Conservation (phyloP, 371 early-diverging fungal species). For the Dipsacomyces acuminosporus region DNA sequence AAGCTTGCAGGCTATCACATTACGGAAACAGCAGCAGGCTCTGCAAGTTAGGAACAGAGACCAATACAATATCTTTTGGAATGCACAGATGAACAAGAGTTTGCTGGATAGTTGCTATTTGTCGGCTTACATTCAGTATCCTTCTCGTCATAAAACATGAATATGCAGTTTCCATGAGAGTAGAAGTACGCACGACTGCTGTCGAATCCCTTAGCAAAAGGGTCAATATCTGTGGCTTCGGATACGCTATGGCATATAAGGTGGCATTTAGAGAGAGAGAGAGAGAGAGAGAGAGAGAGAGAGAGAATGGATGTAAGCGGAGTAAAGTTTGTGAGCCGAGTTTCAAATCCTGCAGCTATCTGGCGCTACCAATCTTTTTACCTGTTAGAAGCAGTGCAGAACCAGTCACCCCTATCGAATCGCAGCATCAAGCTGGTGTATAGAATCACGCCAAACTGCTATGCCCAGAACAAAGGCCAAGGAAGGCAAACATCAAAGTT, state of each 20-base stretch:
- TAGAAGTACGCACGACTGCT: too few species aligned
- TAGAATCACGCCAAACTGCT: slow-evolving; percentile 34
- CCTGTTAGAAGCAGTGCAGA: too few species aligned
- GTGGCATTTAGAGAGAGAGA: too few species aligned
- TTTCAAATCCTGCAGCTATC: too few species aligned
- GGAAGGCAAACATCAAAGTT: not conserved
- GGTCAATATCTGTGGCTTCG: too few species aligned
- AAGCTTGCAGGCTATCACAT: not conserved
- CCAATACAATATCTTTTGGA: not conserved
- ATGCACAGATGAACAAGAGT: not conserved
- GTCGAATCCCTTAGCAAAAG: too few species aligned
- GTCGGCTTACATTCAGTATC: not conserved
- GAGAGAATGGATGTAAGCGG: too few species aligned
- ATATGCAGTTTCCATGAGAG: slow-evolving; percentile 24
- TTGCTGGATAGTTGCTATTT: not conserved
- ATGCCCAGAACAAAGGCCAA: slow-evolving; percentile 2
- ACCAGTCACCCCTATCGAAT: slow-evolving; percentile 23
- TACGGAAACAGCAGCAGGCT: not conserved
- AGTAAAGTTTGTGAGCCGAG: too few species aligned
- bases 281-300: too few species aligned
- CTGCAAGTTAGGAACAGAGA: not conserved
- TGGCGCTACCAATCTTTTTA: too few species aligned
- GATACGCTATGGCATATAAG: too few species aligned
- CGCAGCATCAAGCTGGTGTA: slow-evolving; percentile 17
- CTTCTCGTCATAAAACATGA: not conserved